Base-by-base conservation (phyloP, 1,139 yeast species). In the Meyerozyma sp. region DNA sequence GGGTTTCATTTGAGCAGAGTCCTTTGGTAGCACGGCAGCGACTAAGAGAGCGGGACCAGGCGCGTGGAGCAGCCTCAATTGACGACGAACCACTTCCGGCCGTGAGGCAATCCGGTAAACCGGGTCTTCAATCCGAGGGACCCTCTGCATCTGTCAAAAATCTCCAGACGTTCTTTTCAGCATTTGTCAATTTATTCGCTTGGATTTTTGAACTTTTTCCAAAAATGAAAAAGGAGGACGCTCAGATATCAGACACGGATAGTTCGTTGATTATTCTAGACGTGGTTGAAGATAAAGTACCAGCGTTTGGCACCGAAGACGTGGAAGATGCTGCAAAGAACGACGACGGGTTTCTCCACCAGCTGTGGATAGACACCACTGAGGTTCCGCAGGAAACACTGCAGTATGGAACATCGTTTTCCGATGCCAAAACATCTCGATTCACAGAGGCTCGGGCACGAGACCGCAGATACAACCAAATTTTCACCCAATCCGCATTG, bases 21-120 rank as follows among this genome's bases (percentile, higher is more conserved):
- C 37, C 37, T 8, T 13, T 34, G 11, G 26, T 34, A 18, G 25
- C 37, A 5, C 37, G 37, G 11, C 37, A 34, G 37, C 37, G 37
- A 20, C 25, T 34, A 34, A 10, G 25, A 3, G 9, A 34, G 26
- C 37, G 26, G 23, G 6, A 21, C 5, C 23, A 21, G 23, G 23
- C 23, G 23, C 23, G 23, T 6, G 23, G 8, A 21, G 23, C 8
- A 21, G 23, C 23, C 5, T 21, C 23, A 21, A 21, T 21, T 21
- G 5, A 21, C 23, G 23, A 21, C 23, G 23, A 21, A 21, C 23
- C 23, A 21, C 6, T 21, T 21, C 23, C 23, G 23, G 23, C 23
- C 23, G 23, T 5, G 23, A 21, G 23, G 8, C 23, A 21, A 21
- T 21, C 23, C 23, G 23, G 23, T 21, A 21, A 21, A 21, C 23